These are phyloP conservation scores for Nannizzia gypsea DNA, from an alignment of 2,329 filamentous ascomycete genomes.

Conservation along the genomic window DNA sequence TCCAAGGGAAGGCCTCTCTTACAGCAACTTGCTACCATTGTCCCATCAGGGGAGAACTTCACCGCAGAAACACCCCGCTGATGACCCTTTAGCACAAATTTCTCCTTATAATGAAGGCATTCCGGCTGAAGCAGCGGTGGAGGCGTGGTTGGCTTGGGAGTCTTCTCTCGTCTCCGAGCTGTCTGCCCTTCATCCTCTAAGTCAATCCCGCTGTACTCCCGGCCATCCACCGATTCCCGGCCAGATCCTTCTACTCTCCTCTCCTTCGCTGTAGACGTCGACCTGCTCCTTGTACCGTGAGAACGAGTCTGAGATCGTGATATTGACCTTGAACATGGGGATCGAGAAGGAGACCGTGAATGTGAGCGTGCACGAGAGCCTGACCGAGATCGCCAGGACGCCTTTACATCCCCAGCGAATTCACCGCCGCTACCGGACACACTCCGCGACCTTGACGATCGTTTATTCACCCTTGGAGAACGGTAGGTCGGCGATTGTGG, in stretches of 20 bases:
- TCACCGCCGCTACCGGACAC: conserved; percentile 38
- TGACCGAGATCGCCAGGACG: conserved; percentile 22
- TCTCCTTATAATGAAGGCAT: conserved; percentile 55
- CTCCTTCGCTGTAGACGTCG: not conserved
- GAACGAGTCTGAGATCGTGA: not conserved
- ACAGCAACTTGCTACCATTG: conserved; percentile 78
- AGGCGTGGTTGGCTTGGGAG: conserved; percentile 22
- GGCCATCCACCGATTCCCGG: conserved; percentile 1
- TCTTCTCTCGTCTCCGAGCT: not conserved
- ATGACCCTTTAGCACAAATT: conserved; percentile 65
- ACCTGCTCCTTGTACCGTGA: not conserved
- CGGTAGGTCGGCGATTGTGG: conserved; percentile 4
- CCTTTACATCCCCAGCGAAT: conserved; percentile 28
- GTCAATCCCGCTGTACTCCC: conserved; percentile 13
- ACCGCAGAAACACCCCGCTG: conserved; percentile 68
- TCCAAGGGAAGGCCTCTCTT: conserved; percentile 18
- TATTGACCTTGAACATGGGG: conserved; percentile 4
- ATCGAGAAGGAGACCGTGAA: conserved; percentile 17
- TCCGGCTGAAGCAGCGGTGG: conserved; percentile 40
- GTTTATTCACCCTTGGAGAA: conserved; percentile 8
- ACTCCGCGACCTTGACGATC: conserved; percentile 11
- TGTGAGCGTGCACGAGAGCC: conserved; percentile 19
- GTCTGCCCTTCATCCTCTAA: conserved; percentile 15
- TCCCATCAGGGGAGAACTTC: conserved; percentile 80
- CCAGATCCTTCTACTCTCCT: conserved; percentile 6